phyloP scores from a whole-genome alignment of 2,329 filamentous ascomycete species.

The Lachnellula hyalina region DNA sequence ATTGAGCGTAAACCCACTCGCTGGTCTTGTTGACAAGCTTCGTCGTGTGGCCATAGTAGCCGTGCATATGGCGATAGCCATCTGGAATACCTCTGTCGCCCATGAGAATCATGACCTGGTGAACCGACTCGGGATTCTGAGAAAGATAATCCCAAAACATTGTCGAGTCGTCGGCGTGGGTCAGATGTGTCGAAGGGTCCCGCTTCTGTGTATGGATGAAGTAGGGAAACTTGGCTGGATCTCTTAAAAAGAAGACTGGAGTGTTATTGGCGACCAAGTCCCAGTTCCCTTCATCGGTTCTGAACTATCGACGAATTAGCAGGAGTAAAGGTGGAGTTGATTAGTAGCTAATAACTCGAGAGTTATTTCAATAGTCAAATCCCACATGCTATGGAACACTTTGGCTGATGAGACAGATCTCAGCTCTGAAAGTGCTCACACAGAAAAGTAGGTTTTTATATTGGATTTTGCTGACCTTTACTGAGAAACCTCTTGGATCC shows the following conservation, averaged over 20 bases:
- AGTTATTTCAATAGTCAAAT: no score
- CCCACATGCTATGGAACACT: no score
- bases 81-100: constrained; percentile 52
- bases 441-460: no score
- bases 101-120: constrained; percentile 54
- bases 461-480: constrained; percentile 40
- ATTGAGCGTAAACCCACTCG: constrained; percentile 48
- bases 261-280: constrained; percentile 70
- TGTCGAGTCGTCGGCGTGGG: constrained; percentile 53
- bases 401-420: no score
- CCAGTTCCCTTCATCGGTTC: constrained; percentile 69
- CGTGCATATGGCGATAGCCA: constrained; percentile 49
- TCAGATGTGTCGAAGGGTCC: constrained; percentile 63
- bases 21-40: constrained; percentile 51
- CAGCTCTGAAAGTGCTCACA: no score
- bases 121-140: constrained; percentile 48
- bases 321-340: no score
- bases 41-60: constrained; percentile 49
- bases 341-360: no score
- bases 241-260: constrained; percentile 70
- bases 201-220: constrained; percentile 73
- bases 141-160: constrained; percentile 62
- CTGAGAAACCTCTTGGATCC: constrained; percentile 66
- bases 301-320: constrained; percentile 38
- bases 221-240: constrained; percentile 67